Percentiles rank a stretch among this genome's conserved stretches.
These are phyloP conservation scores for Saccharomycopsis capsularis DNA, from an alignment of 805 yeast genomes.

Conservation along the genomic window DNA sequence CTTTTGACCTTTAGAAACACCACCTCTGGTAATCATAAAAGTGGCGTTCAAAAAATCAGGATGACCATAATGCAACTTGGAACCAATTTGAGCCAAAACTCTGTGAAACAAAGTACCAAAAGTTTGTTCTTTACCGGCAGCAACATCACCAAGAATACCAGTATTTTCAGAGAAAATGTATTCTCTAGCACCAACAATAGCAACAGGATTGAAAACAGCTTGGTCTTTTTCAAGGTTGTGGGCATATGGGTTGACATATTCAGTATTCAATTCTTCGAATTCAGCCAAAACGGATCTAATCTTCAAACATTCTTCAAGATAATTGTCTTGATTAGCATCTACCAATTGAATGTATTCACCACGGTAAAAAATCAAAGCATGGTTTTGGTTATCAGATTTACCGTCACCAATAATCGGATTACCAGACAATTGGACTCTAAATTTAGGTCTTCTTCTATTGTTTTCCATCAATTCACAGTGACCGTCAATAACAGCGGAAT, in stretches of 20 bases:
- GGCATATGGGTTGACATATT: slow-evolving; percentile 45
- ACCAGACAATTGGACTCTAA: slow-evolving; percentile 74
- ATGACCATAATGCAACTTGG: slow-evolving; percentile 92
- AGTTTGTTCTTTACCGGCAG: slow-evolving; percentile 96
- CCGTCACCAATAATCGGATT: slow-evolving; percentile 96
- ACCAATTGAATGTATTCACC: slow-evolving; percentile 94
- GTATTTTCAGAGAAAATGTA: slow-evolving; percentile 89
- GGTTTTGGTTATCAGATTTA: slow-evolving; percentile 91
- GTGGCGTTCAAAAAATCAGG: slow-evolving; percentile 90
- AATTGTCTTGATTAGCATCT: slow-evolving; percentile 96
- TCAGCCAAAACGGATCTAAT: slow-evolving; percentile 83
- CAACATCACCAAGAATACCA: slow-evolving; percentile 91
- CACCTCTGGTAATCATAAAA: slow-evolving; percentile 94
- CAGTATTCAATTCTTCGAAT: slow-evolving; percentile 70
- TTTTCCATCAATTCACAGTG: slow-evolving; percentile 49
- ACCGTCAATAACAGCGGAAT: slow-evolving; percentile 65
- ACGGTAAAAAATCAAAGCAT: slow-evolving; percentile 75
- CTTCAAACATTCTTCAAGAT: slow-evolving; percentile 88
- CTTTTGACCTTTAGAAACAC: slow-evolving; percentile 89
- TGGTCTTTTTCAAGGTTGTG: slow-evolving; percentile 48
- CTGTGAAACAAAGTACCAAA: slow-evolving; percentile 94
- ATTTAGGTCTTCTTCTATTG: slow-evolving; percentile 53
- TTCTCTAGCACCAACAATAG: slow-evolving; percentile 92
- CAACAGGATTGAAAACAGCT: slow-evolving; percentile 50
- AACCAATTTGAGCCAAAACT: slow-evolving; percentile 89